phyloP scores from a whole-genome alignment of 2,329 filamentous ascomycete genomes.

The Ophiostoma quercus region DNA sequence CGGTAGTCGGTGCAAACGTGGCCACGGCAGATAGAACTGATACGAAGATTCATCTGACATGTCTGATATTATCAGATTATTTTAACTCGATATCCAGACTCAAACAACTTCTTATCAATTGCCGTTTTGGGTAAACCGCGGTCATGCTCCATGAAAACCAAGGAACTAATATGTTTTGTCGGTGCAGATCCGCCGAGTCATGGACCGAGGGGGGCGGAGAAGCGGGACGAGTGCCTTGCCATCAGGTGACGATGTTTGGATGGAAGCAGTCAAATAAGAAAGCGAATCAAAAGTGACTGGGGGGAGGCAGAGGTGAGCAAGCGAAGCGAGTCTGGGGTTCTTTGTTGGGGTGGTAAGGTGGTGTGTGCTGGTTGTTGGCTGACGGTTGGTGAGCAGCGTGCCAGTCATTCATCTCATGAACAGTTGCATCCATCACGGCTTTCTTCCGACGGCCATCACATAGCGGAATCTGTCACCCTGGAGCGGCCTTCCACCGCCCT shows the following conservation, averaged over 20 bases:
- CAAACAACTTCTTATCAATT: neutral
- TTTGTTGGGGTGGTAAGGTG: neutral
- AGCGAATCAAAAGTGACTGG: neutral
- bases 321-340: neutral
- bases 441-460: too few species aligned
- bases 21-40: neutral
- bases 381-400: neutral
- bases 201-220: conserved; percentile 13
- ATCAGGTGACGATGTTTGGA: conserved; percentile 1
- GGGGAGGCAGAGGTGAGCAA: neutral
- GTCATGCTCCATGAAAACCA: conserved; percentile 12
- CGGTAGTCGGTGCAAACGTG: neutral
- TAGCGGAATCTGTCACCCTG: neutral
- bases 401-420: neutral
- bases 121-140: neutral
- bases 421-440: neutral
- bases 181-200: conserved; percentile 15
- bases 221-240: conserved; percentile 1
- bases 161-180: conserved; percentile 4
- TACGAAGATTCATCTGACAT: neutral
- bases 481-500: neutral
- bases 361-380: neutral
- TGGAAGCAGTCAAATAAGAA: neutral
- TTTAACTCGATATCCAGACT: too few species aligned
- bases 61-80: neutral